Evolutionary conservation across 495 filamentous ascomycete genomes (phyloP).

Genomic region (Terfezia boudieri): DNA sequence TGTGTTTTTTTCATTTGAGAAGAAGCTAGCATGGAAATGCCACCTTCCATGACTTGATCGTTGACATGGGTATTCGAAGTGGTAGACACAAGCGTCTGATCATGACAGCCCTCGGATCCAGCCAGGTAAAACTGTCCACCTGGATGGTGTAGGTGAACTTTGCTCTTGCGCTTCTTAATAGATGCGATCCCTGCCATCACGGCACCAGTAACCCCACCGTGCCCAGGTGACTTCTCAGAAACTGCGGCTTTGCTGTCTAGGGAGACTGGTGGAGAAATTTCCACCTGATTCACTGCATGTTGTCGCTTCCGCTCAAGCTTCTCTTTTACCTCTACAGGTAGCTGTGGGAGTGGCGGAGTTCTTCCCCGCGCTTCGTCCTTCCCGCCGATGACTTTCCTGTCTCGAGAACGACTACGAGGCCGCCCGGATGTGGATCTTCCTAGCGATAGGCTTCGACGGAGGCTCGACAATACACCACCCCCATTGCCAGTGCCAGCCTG

Average conservation of each 20-base stretch:
- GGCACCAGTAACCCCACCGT: neutral
- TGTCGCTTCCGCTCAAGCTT: neutral
- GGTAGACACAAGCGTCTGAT: neutral
- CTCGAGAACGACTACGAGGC: neutral
- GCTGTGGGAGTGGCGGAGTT: neutral
- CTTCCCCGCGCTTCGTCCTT: neutral
- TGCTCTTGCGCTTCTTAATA: neutral
- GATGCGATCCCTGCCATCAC: neutral
- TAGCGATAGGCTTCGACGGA: neutral
- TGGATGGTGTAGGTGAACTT: neutral
- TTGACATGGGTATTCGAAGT: too few relatives aligned
- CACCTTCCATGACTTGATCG: too few relatives aligned
- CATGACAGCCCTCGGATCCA: neutral
- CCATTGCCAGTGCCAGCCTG: neutral
- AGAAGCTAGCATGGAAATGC: neutral
- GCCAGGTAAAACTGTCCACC: neutral
- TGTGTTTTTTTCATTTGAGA: neutral
- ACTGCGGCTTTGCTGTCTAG: neutral
- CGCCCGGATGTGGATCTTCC: neutral
- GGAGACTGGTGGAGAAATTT: neutral
- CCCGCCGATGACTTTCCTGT: neutral
- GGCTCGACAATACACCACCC: neutral
- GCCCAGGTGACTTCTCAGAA: neutral
- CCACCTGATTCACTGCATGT: neutral
- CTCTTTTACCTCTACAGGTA: neutral